Evolutionary conservation across 2,329 filamentous ascomycete species (phyloP), one percentile per base, ranked within the genome.

Genomic region (Stagonosporopsis vannaccii): DNA sequence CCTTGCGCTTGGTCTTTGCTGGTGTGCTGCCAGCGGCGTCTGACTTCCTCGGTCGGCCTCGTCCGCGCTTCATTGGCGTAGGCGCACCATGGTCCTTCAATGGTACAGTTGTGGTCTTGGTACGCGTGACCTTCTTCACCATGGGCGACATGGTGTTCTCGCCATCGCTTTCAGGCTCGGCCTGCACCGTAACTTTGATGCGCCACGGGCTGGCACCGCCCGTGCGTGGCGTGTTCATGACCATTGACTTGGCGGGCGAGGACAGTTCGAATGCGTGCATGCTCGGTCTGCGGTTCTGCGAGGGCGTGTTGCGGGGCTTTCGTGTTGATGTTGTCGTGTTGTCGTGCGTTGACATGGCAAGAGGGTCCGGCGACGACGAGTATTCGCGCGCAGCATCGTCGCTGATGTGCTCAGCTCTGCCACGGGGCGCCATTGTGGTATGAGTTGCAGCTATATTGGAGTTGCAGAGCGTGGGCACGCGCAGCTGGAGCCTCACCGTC

Each of bases 161-260:
- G 32, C 63, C 65, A 47, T 76, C 72, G 51, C 63, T 69, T 17
- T 70, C 69, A 33, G 77, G 78, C 59, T 81, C 78, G 13, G 80
- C 79, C 60, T 82, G 71, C 9, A 82, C 80, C 1, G 80, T 82
- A 51, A 82, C 80, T 52, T 79, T 80, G 68, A 82, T 80, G 54
- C 76, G 75, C 79, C 78, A 81, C 19, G 80, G 80, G 61, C 78
- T 81, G 26, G 70, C 72, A 49, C 71, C 74, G 15, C 68, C 69
- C 12, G 68, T 63, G 13, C 72, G 65, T 17, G 74, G 76, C 7
- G 79, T 78, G 57, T 76, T 76, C 61, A 82, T 58, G 37, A 80
- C 66, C 66, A 82, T 76, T 0, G 79, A 79, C 55, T 81, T 82
- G 41, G 74, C 69, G 1, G 80, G 80, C 11, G 73, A 73, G 6